A percentile compares a stretch with the other conserved stretches of the same genome.
These are phyloP conservation scores for Salix dunnii DNA, from an alignment of 345 rosid genomes.

Conservation along the genomic window DNA sequence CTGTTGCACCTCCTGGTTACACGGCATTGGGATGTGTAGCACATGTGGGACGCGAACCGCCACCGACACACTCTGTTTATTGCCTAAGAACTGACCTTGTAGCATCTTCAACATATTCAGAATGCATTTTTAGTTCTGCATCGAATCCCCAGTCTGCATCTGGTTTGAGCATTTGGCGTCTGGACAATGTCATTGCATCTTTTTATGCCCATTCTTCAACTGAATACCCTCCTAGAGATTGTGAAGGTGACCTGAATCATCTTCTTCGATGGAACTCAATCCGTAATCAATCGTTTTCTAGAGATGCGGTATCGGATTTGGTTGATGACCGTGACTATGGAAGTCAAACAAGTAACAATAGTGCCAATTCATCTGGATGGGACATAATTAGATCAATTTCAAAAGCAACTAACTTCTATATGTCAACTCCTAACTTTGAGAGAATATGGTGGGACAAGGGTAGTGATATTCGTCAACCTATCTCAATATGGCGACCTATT, in stretches of 20 bases:
- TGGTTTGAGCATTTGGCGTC: slow-evolving; percentile 94
- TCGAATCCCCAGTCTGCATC: slow-evolving; percentile 46
- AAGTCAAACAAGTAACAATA: slow-evolving; percentile 41
- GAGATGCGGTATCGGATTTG: slow-evolving; percentile 35
- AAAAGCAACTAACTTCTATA: slow-evolving; percentile 53
- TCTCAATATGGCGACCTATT: slow-evolving; percentile 94
- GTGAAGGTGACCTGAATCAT: slow-evolving; percentile 63
- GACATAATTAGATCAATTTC: slow-evolving; percentile 73
- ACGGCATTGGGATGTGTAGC: slow-evolving; percentile 87
- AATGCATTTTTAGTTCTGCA: slow-evolving; percentile 62
- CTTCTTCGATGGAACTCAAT: slow-evolving; percentile 72
- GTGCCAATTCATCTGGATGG: slow-evolving; percentile 75
- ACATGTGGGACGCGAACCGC: slow-evolving; percentile 72
- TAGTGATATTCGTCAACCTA: slow-evolving; percentile 76
- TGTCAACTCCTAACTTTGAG: slow-evolving; percentile 87
- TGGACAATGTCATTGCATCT: slow-evolving; percentile 86
- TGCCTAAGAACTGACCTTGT: slow-evolving; percentile 95
- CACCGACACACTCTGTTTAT: slow-evolving; percentile 76
- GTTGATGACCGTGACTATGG: slow-evolving; percentile 30
- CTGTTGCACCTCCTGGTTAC: slow-evolving; percentile 89
- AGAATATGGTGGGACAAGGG: slow-evolving; percentile 99
- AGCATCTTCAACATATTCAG: slow-evolving; percentile 75
- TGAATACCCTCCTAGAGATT: slow-evolving; percentile 50
- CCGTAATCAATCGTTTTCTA: slow-evolving; percentile 40
- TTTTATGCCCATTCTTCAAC: slow-evolving; percentile 78